A percentile compares a stretch with the other conserved stretches of the same genome.
phyloP scores from a whole-genome alignment of 768 basidiomycete species.

The button mushroom (Agaricus bisporus) region DNA sequence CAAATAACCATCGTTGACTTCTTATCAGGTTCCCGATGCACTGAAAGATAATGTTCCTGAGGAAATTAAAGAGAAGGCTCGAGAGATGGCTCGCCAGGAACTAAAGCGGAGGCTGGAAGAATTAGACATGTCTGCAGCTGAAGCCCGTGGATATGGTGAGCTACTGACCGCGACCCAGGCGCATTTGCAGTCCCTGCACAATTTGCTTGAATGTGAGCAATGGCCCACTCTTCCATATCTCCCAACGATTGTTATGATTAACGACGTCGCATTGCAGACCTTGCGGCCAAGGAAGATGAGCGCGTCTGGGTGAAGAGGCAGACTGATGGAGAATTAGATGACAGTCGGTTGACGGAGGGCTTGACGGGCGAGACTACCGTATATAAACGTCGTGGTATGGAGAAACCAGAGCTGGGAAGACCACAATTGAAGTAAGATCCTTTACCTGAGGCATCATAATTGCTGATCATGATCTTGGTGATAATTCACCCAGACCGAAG shows the following conservation, averaged over 20 bases:
- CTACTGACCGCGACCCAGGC: conserved; percentile 49
- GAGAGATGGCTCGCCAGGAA: conserved; percentile 63
- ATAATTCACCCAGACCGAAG: conserved; percentile 40
- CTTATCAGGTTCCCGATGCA: conserved; percentile 13
- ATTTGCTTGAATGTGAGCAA: conserved; percentile 56
- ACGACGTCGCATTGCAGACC: conserved; percentile 30
- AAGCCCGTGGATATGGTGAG: conserved; percentile 50
- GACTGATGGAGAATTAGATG: conserved; percentile 66
- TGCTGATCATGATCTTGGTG: background rate
- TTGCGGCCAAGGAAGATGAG: conserved; percentile 64
- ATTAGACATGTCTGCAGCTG: conserved; percentile 49
- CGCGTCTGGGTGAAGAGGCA: conserved; percentile 68
- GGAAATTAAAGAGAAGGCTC: conserved; percentile 53
- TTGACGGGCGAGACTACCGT: conserved; percentile 64
- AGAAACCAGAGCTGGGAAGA: conserved; percentile 60
- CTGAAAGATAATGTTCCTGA: conserved; percentile 57
- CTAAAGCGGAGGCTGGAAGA: conserved; percentile 55
- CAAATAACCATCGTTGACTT: background rate
- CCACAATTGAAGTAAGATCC: conserved; percentile 59
- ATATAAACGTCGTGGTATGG: conserved; percentile 66
- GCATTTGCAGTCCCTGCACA: conserved; percentile 53
- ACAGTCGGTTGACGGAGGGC: conserved; percentile 59
- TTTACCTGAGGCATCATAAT: background rate
- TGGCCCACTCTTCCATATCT: background rate
- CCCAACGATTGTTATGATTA: background rate